Base-by-base conservation (phyloP, 2,329 filamentous ascomycete species). In the Penicillium sp. region DNA sequence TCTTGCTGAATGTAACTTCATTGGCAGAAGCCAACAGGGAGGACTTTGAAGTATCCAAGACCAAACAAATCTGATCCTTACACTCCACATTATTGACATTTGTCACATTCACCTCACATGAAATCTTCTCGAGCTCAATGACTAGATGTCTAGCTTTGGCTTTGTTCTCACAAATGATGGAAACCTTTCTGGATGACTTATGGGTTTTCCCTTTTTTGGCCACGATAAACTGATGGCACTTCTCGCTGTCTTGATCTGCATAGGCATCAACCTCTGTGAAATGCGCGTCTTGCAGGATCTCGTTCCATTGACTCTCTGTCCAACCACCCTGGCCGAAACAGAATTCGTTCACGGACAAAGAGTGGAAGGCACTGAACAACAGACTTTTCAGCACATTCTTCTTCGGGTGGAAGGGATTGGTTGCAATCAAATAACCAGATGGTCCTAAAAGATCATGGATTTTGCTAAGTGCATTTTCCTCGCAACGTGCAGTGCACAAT, bases 381-480 rank as follows among this genome's bases (percentile, higher is more conserved):
- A 63, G 18, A 13, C 40, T 45, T 20, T 59, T 55, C 10, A 57
- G 6, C 1, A 61, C 40, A 26, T 52, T 53, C n/a, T 56, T 39
- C 18, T 42, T 35, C 1, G 49, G 42, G 9, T 42, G 13, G 2
- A 61, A 40, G 13, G 56, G 45, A 11, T 62, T 55, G 4, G 63
- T 16, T 5, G 63, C 38, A 4, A 69, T 40, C 16, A 69, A 38
- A 24, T 58, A 49, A 4, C 66, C 65, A 10, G 47, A 56, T 16
- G 58, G 51, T 9, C 50, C 61, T 2, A 69, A 48, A 2, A 69
- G 42, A 2, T 31, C 46, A 24, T 50, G 55, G 8, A 68, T 47
- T 10, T 56, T 65, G 11, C 11, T 37, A 16, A 68, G 44, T 1
- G 45, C 53, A 40, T 47, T 43, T 5, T 49, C 13, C 4, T 42